These are phyloP conservation scores for Chenopodium formosanum DNA, from an alignment of 148 eudicot species.

Conservation along the genomic window DNA sequence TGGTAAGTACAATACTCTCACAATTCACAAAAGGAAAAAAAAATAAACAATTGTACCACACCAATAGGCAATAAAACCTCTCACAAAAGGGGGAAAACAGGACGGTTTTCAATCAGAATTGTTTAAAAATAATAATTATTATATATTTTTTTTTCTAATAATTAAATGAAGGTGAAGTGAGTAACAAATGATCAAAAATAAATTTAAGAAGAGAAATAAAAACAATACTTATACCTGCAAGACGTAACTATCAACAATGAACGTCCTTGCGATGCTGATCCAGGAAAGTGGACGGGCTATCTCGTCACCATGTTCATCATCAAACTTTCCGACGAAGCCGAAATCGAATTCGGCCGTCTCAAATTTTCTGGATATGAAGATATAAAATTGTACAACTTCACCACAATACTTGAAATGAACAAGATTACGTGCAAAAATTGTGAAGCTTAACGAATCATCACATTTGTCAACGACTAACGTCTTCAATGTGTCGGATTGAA, in stretches of 20 bases:
- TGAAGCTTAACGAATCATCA: constrained; percentile 11
- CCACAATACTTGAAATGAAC: constrained; percentile 33
- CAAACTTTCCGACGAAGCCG: background rate
- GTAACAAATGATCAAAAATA: too few species aligned
- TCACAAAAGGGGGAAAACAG: too few species aligned
- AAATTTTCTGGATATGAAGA: background rate
- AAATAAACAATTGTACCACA: too few species aligned
- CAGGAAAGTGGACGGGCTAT: background rate
- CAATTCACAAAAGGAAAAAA: too few species aligned
- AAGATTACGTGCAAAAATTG: constrained; percentile 16
- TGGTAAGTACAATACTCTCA: too few species aligned
- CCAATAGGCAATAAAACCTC: too few species aligned
- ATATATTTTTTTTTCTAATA: too few species aligned
- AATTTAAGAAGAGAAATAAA: too few species aligned
- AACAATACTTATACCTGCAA: constrained; percentile 34
- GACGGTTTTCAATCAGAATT: too few species aligned
- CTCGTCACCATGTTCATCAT: constrained; percentile 20
- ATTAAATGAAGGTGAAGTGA: too few species aligned
- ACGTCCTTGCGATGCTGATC: constrained; percentile 13
- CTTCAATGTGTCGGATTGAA: constrained; percentile 24
- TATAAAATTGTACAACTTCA: background rate
- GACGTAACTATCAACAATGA: constrained; percentile 35
- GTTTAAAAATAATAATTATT: too few species aligned
- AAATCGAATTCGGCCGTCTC: constrained; percentile 34
- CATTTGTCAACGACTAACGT: constrained; percentile 33